phyloP scores from a whole-genome alignment of 106 monocot genomes.

The Dactylorhiza incarnata region DNA sequence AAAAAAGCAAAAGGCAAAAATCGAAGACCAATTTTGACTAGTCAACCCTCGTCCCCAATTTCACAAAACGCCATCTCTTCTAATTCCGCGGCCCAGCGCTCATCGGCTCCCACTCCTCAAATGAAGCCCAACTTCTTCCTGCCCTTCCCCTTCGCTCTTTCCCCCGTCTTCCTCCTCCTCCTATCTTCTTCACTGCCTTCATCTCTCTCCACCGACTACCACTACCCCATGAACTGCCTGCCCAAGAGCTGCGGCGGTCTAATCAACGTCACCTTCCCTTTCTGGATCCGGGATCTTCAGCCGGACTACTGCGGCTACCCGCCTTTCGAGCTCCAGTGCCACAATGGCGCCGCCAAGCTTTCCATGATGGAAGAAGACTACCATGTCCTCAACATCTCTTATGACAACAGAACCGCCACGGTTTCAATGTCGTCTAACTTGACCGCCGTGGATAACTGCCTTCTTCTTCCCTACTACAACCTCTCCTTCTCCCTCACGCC shows the following conservation, averaged over 20 bases:
- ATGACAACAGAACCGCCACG: slow-evolving; percentile 14
- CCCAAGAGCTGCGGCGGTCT: slow-evolving; percentile 18
- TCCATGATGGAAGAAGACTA: slow-evolving; percentile 1
- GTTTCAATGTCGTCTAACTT: neutral
- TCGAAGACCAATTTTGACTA: neutral
- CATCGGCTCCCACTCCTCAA: neutral
- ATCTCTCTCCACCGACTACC: neutral
- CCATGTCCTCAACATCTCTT: slow-evolving; percentile 26
- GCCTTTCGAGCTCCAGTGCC: slow-evolving; percentile 17
- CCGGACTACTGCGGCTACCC: slow-evolving; percentile 27
- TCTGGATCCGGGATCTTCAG: slow-evolving; percentile 21
- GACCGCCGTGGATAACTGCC: neutral
- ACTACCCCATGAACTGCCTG: slow-evolving; percentile 6
- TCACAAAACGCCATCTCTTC: neutral
- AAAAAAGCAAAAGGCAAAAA: neutral
- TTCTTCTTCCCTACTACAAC: neutral
- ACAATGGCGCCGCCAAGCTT: neutral
- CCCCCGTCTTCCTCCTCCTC: neutral
- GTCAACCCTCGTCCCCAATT: neutral
- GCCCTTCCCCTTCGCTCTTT: neutral
- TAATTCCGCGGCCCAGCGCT: neutral
- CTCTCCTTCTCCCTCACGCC: slow-evolving; percentile 10
- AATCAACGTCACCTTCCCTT: slow-evolving; percentile 26
- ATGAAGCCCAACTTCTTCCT: neutral
- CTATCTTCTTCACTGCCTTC: neutral